These are phyloP conservation scores for Cyberlindnera xylosilytica DNA, from an alignment of 805 yeast species.

Conservation along the genomic window DNA sequence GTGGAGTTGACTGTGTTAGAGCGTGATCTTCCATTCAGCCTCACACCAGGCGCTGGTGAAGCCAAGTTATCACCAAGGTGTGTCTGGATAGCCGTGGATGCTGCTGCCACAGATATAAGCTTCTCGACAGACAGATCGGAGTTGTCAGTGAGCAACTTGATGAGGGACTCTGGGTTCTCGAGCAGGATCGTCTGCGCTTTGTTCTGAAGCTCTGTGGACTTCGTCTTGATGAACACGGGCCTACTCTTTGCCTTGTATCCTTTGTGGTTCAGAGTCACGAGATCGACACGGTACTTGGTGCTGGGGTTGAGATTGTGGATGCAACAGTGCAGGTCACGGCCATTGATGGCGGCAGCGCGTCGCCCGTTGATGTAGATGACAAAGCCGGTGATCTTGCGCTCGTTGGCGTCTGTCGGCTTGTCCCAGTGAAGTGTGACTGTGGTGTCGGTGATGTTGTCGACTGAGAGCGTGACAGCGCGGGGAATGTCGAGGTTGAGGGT, in stretches of 20 bases:
- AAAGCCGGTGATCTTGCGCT: conserved; percentile 35
- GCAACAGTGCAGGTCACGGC: conserved; percentile 35
- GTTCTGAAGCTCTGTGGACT: conserved; percentile 23
- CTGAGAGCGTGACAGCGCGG: conserved; percentile 49
- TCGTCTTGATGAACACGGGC: conserved; percentile 39
- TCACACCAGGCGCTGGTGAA: conserved; percentile 16
- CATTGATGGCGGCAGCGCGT: conserved; percentile 33
- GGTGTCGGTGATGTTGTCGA: conserved; percentile 47
- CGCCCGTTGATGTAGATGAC: conserved; percentile 39
- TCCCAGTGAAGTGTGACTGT: conserved; percentile 58
- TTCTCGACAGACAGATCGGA: conserved; percentile 13
- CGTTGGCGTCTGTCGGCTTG: conserved; percentile 20
- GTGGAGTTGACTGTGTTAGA: conserved; percentile 33
- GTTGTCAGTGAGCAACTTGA: conserved; percentile 33
- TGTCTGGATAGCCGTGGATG: conserved; percentile 6
- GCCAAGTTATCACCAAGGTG: conserved; percentile 25
- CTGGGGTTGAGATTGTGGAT: conserved; percentile 32
- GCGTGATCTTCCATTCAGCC: conserved; percentile 27
- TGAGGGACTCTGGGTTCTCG: conserved; percentile 38
- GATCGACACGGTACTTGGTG: conserved; percentile 39
- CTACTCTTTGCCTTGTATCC: conserved; percentile 40
- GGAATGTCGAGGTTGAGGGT: conserved; percentile 53
- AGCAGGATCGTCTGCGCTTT: conserved; percentile 20
- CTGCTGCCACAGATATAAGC: conserved; percentile 30
- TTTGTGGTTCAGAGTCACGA: conserved; percentile 39